These are phyloP conservation scores for Malbranchea zuffiana DNA, from an alignment of 2,329 filamentous ascomycete genomes.

Conservation along the genomic window DNA sequence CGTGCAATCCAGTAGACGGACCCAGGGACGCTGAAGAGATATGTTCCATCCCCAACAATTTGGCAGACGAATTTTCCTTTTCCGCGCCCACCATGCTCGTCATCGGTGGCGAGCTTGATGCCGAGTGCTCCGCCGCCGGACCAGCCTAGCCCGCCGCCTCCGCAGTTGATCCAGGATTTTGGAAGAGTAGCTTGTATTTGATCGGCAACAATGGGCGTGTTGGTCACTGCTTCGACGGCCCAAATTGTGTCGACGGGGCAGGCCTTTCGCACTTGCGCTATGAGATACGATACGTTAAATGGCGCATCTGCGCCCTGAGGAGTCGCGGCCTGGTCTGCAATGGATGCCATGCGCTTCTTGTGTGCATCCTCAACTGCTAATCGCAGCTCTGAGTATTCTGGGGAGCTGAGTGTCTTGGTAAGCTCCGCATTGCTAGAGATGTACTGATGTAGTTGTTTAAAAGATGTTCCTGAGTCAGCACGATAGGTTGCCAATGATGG, in stretches of 20 bases:
- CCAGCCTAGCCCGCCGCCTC: constrained; percentile 71
- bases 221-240: constrained; percentile 68
- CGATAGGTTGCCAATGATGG: constrained; percentile 54
- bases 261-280: constrained; percentile 44
- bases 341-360: constrained; percentile 47
- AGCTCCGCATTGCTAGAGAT: constrained; percentile 41
- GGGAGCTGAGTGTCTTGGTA: constrained; percentile 32
- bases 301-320: constrained; percentile 50
- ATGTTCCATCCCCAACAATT: constrained; percentile 58
- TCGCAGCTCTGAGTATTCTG: constrained; percentile 39
- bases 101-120: constrained; percentile 59
- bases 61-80: constrained; percentile 52
- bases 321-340: constrained; percentile 45
- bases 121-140: constrained; percentile 64
- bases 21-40: constrained; percentile 53
- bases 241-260: constrained; percentile 59
- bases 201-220: constrained; percentile 55
- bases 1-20: constrained; percentile 59
- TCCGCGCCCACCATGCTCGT: constrained; percentile 37
- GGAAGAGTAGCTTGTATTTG: constrained; percentile 58
- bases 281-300: constrained; percentile 51
- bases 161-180: constrained; percentile 70
- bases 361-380: constrained; percentile 48
- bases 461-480: constrained; percentile 52
- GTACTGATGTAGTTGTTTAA: constrained; percentile 58